These are phyloP conservation scores for Melaleuca quinquenervia DNA, from an alignment of 345 rosid genomes.

Conservation along the genomic window DNA sequence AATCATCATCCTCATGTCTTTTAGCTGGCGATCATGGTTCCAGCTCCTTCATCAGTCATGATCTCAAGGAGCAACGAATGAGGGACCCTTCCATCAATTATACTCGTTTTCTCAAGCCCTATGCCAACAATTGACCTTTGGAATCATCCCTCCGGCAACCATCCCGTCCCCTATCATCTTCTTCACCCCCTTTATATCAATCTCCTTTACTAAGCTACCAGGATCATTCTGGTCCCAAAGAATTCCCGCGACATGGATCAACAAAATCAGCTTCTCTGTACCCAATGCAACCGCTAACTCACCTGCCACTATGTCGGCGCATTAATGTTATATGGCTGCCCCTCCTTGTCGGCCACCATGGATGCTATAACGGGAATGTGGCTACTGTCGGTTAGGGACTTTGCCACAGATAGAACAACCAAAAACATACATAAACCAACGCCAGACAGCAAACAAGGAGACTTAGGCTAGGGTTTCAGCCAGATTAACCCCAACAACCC, in stretches of 20 bases:
- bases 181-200: no score
- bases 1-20: background rate
- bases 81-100: slow-evolving; percentile 74
- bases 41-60: slow-evolving; percentile 85
- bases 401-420: no score
- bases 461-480: background rate
- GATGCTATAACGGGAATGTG: slow-evolving; percentile 88
- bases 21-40: slow-evolving; percentile 86
- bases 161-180: slow-evolving; percentile 65
- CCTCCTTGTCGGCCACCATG: slow-evolving; percentile 62
- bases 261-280: slow-evolving; percentile 77
- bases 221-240: slow-evolving; percentile 53
- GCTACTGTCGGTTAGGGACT: slow-evolving; percentile 42
- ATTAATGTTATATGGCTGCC: slow-evolving; percentile 82
- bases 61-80: slow-evolving; percentile 86
- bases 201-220: slow-evolving; percentile 63
- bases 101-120: slow-evolving; percentile 88
- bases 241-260: slow-evolving; percentile 87
- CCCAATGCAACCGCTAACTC: slow-evolving; percentile 89
- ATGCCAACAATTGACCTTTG: slow-evolving; percentile 84
- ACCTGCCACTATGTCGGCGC: slow-evolving; percentile 93
- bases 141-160: slow-evolving; percentile 91
- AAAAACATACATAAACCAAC: background rate
- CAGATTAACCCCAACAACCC: background rate
- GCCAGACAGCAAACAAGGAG: background rate